Evolutionary conservation across 148 eudicot genomes (phyloP).

Genomic region (Diospyros lotus): DNA sequence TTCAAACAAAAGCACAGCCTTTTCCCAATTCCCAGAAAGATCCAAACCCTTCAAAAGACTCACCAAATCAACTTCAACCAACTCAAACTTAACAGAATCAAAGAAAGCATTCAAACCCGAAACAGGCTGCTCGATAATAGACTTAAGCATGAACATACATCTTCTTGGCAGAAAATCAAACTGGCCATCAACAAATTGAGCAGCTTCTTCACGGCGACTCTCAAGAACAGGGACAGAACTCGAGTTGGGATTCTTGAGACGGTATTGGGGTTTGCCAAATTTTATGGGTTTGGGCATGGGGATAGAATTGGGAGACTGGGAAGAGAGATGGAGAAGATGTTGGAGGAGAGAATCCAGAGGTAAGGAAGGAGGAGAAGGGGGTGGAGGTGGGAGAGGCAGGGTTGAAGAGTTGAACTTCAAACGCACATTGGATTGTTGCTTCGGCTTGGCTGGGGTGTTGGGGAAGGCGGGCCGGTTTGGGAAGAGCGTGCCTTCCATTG

Average conservation of each 20-base stretch:
- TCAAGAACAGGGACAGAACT: constrained; percentile 21
- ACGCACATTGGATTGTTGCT: constrained; percentile 26
- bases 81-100: constrained; percentile 38
- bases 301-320: constrained; percentile 29
- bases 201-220: constrained; percentile 6
- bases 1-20: constrained; percentile 62
- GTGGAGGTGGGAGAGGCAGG: constrained; percentile 51
- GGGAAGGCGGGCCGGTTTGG: constrained; percentile 70
- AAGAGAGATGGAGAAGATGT: constrained; percentile 64
- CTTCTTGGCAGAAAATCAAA: constrained; percentile 51
- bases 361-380: constrained; percentile 36
- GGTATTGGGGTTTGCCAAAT: constrained; percentile 32
- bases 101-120: constrained; percentile 45
- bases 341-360: constrained; percentile 67
- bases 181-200: constrained; percentile 23
- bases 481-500: constrained; percentile 66
- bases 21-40: constrained; percentile 59
- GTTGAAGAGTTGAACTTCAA: constrained; percentile 48
- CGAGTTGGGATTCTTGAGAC: constrained; percentile 16
- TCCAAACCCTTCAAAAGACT: constrained; percentile 69
- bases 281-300: constrained; percentile 35
- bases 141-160: constrained; percentile 53
- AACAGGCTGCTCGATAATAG: constrained; percentile 44
- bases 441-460: constrained; percentile 41
- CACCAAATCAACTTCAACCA: constrained; percentile 52